These are phyloP conservation scores for Xylariaceae sp. DNA, from an alignment of 2,329 filamentous ascomycete species.

Conservation along the genomic window DNA sequence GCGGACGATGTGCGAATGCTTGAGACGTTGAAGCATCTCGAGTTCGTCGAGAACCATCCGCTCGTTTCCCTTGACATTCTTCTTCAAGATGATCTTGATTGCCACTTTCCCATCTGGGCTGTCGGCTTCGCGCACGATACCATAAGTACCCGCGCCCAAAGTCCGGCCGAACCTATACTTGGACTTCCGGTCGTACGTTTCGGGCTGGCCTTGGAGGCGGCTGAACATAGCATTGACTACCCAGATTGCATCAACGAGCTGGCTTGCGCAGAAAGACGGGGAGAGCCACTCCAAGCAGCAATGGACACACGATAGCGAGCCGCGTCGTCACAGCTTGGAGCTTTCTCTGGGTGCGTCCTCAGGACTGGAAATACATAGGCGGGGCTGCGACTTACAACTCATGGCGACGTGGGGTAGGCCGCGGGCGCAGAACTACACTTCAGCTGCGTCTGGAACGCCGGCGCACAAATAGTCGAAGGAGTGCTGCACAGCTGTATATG, in stretches of 20 bases:
- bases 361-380: constrained; percentile 18
- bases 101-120: constrained; percentile 81
- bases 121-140: constrained; percentile 94
- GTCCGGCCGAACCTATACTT: constrained; percentile 92
- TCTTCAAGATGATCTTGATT: constrained; percentile 98
- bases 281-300: not conserved
- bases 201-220: constrained; percentile 92
- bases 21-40: constrained; percentile 83
- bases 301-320: not conserved
- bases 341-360: not conserved
- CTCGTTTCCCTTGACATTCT: constrained; percentile 98
- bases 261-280: not conserved
- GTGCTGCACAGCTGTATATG: constrained; percentile 1
- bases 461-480: constrained; percentile 1
- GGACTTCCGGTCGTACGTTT: constrained; percentile 98
- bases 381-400: constrained; percentile 38
- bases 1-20: constrained; percentile 93
- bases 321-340: not conserved
- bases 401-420: constrained; percentile 29
- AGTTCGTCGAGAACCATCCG: constrained; percentile 98
- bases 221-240: constrained; percentile 87
- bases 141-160: constrained; percentile 94
- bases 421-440: not conserved
- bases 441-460: constrained; percentile 2
- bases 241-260: constrained; percentile 7